These are phyloP conservation scores for Vaccinium macrocarpon DNA, from an alignment of 148 eudicot genomes.

Conservation along the genomic window DNA sequence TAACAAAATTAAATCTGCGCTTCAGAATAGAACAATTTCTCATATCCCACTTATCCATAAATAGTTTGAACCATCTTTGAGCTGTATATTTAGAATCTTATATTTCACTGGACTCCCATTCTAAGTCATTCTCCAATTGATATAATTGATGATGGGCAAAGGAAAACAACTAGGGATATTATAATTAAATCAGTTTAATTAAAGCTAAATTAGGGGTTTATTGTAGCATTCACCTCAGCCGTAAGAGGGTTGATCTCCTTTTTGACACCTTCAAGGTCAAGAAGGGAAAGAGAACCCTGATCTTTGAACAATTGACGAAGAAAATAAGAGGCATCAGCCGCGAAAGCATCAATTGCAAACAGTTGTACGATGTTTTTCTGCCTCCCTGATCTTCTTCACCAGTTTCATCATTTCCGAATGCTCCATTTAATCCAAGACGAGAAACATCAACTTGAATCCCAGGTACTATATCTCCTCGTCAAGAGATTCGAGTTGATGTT, in stretches of 20 bases:
- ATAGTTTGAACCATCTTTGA: too few relatives aligned
- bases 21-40: neutral
- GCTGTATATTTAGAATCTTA: too few relatives aligned
- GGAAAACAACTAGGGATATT: too few relatives aligned
- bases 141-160: conserved; percentile 13
- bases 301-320: neutral
- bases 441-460: neutral
- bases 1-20: too few relatives aligned
- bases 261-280: neutral
- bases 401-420: neutral
- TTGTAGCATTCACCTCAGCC: too few relatives aligned
- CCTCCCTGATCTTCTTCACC: neutral
- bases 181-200: too few relatives aligned
- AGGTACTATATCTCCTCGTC: neutral
- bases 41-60: neutral
- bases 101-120: neutral
- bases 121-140: neutral
- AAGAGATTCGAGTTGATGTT: neutral
- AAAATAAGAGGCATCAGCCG: neutral
- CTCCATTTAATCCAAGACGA: neutral
- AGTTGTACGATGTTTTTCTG: neutral
- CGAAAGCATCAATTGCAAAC: neutral
- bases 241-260: too few relatives aligned
- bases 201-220: too few relatives aligned
- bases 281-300: neutral